Evolutionary conservation across 495 filamentous ascomycete genomes (phyloP), one percentile per base, ranked within the genome.

Genomic region (Chlorociboria aeruginascens): DNA sequence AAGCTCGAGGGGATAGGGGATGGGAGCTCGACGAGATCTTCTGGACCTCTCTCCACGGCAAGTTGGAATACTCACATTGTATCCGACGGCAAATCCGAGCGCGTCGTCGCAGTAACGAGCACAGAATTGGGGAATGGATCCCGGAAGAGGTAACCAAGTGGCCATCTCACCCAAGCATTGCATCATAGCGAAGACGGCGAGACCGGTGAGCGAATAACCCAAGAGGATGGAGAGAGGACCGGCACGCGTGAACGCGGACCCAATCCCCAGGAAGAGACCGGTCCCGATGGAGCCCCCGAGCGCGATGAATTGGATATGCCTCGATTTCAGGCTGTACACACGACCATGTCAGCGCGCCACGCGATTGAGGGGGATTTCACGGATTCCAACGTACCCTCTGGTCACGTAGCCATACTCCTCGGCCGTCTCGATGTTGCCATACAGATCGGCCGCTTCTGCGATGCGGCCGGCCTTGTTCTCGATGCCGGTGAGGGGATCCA

Each of bases 11-110:
- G n/a, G n/a, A n/a, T n/a, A n/a, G n/a, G n/a, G n/a, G 30, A 28
- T 11, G n/a, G 40, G 16, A 8, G 25, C 12, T 37, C 28, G 20
- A 25, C 1, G 33, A 36, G 33, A 9, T 13, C 2, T 13, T 3
- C n/a, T n/a, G n/a, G n/a, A n/a, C n/a, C n/a, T n/a, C n/a, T n/a
- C n/a, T n/a, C n/a, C n/a, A n/a, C n/a, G n/a, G n/a, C n/a, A 12
- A 42, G 35, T 25, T 8, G 32, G 45, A 48, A 58, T 40, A 62
- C 62, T 52, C 61, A 78, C 74, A 51, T 81, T 81, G 83, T 84
- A 89, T 28, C 83, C 84, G 61, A 89, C 79, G 14, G 84, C 77
- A 57, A 89, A 89, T 33, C 85, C 84, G 53, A 90, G 62, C 50
- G 81, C 81, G 32, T 76, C 73, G 53, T 88, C 82, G 48, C 83